A percentile compares a stretch with the other conserved stretches of the same genome.
Evolutionary conservation across 495 filamentous ascomycete genomes (phyloP).

Genomic region (Xylaria castorea): DNA sequence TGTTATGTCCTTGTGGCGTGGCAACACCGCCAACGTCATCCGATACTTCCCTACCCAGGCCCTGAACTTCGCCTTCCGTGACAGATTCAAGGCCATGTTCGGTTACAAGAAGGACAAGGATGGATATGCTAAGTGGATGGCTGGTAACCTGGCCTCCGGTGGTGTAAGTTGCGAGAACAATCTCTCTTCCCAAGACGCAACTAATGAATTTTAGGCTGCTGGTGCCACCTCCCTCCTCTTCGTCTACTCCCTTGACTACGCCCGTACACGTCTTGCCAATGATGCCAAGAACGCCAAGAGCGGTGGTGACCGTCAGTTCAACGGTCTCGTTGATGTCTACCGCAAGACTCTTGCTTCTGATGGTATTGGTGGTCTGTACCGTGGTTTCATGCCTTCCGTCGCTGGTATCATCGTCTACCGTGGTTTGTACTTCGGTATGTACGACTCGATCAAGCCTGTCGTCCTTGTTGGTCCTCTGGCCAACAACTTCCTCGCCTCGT

Average conservation of each 20-base stretch:
- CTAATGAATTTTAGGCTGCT: conserved; percentile 72
- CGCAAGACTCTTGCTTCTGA: conserved; percentile 99
- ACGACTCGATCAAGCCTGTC: conserved; percentile 99
- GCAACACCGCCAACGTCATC: conserved; percentile 99
- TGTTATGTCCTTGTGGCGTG: conserved; percentile 90
- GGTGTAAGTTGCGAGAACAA: conserved; percentile 73
- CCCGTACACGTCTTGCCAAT: conserved; percentile 99
- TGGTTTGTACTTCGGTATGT: conserved; percentile 99
- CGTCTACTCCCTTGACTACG: conserved; percentile 99
- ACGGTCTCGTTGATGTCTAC: conserved; percentile 99
- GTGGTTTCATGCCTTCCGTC: conserved; percentile 99
- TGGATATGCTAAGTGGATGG: conserved; percentile 99
- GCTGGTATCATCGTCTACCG: conserved; percentile 99
- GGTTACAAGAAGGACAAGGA: conserved; percentile 99
- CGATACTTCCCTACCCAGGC: conserved; percentile 99
- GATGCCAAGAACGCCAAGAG: conserved; percentile 97
- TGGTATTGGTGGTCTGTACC: conserved; percentile 99
- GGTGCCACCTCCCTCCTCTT: conserved; percentile 99
- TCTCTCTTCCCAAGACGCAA: neutral
- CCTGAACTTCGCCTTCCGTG: conserved; percentile 99
- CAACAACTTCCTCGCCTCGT: conserved; percentile 99
- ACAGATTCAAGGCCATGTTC: conserved; percentile 99
- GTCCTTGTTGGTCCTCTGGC: conserved; percentile 88
- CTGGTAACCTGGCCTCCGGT: conserved; percentile 99
- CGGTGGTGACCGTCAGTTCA: conserved; percentile 99